These are phyloP conservation scores for Alternaria angustiovoidea DNA, from an alignment of 2,329 filamentous ascomycete species.

Conservation along the genomic window DNA sequence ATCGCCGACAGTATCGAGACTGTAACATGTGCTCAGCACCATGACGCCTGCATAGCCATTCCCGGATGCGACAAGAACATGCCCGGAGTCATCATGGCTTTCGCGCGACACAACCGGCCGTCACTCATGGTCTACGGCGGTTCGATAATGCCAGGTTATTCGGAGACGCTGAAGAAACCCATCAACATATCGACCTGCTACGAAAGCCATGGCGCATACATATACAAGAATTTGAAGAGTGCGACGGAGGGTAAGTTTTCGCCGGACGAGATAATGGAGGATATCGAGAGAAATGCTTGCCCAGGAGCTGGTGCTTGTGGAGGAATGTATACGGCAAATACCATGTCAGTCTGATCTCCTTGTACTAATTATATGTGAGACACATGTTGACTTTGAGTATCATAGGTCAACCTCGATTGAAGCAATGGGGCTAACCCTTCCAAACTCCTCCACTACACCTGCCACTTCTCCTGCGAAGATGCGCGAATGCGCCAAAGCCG, in stretches of 20 bases:
- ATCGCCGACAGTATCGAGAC: slow-evolving; percentile 96
- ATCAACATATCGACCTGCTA: slow-evolving; percentile 92
- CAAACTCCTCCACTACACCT: slow-evolving; percentile 84
- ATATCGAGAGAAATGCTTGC: slow-evolving; percentile 82
- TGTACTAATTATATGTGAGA: not conserved
- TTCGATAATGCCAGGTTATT: slow-evolving; percentile 88
- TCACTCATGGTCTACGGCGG: slow-evolving; percentile 97
- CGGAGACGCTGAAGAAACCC: slow-evolving; percentile 73
- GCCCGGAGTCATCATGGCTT: slow-evolving; percentile 91
- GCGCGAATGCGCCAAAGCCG: slow-evolving; percentile 84
- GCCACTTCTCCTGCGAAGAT: slow-evolving; percentile 83
- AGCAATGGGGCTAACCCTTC: slow-evolving; percentile 83
- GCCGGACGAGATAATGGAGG: slow-evolving; percentile 80
- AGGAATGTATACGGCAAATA: slow-evolving; percentile 95
- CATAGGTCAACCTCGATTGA: not conserved
- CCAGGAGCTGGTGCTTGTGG: slow-evolving; percentile 82
- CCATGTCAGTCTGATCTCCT: slow-evolving; percentile 64
- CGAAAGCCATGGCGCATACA: slow-evolving; percentile 83
- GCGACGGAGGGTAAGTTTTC: slow-evolving; percentile 73
- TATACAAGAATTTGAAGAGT: slow-evolving; percentile 76
- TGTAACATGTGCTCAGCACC: slow-evolving; percentile 88
- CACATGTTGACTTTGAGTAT: not conserved
- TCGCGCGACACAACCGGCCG: slow-evolving; percentile 88
- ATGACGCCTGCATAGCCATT: slow-evolving; percentile 92
- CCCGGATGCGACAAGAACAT: slow-evolving; percentile 98